Conservation (phyloP, 2,329 filamentous ascomycete species). For the Dactylellina cionopaga region DNA sequence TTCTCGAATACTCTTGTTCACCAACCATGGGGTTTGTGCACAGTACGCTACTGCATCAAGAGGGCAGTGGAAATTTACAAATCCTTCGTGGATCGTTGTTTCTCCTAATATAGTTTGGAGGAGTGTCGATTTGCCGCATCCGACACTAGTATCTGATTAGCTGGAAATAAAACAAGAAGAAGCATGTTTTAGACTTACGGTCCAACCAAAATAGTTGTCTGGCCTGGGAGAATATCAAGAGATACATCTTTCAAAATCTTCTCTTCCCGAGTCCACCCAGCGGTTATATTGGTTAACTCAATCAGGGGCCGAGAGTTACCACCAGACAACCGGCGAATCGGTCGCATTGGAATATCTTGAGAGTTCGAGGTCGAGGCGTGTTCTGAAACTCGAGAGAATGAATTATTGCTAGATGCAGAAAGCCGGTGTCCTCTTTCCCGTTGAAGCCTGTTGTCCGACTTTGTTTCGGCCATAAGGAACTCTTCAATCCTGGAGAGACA, state of each 20-base stretch:
- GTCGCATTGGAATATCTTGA: slow-evolving; percentile 13
- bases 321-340: background rate
- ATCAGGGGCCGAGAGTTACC: slow-evolving; percentile 8
- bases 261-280: slow-evolving; percentile 27
- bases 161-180: background rate
- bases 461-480: slow-evolving; percentile 39
- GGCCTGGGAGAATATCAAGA: slow-evolving; percentile 21
- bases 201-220: slow-evolving; percentile 22
- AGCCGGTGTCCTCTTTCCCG: background rate
- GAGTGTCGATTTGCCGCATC: slow-evolving; percentile 63
- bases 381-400: background rate
- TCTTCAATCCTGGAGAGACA: slow-evolving; percentile 44
- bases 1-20: slow-evolving; percentile 60
- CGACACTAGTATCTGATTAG: slow-evolving; percentile 57
- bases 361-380: background rate
- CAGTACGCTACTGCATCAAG: slow-evolving; percentile 60
- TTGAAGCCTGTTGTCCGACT: slow-evolving; percentile 32
- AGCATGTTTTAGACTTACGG: slow-evolving; percentile 14
- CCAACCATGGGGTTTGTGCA: slow-evolving; percentile 61
- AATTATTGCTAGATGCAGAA: background rate
- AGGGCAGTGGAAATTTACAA: slow-evolving; percentile 56
- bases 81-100: slow-evolving; percentile 58
- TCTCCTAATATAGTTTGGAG: slow-evolving; percentile 61
- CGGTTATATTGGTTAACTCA: slow-evolving; percentile 9
- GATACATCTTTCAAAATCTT: slow-evolving; percentile 30